Conservation (phyloP, 2,329 filamentous ascomycete genomes). For the Neonectria ditissima region DNA sequence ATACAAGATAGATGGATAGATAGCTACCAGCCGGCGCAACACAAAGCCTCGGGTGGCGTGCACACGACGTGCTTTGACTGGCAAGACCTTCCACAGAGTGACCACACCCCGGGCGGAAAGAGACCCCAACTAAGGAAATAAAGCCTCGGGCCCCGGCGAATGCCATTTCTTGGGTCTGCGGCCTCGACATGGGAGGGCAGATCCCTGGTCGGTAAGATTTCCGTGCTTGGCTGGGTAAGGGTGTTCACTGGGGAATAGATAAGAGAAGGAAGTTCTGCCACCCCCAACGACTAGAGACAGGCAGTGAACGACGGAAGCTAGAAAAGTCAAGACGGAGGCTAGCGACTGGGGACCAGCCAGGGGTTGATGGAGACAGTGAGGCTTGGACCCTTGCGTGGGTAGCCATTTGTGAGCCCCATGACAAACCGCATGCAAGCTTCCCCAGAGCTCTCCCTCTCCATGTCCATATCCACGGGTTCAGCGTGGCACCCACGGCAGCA, state of each 20-base stretch:
- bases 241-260: not conserved
- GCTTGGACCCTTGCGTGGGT: not conserved
- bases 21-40: not conserved
- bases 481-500: not conserved
- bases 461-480: not conserved
- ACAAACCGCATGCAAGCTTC: slow-evolving; percentile 25
- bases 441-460: slow-evolving; percentile 14
- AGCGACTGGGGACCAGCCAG: not conserved
- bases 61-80: not conserved
- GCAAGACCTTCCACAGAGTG: too few relatives aligned
- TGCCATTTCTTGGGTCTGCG: not conserved
- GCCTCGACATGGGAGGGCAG: not conserved
- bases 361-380: not conserved
- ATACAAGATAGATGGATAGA: not conserved
- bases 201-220: not conserved
- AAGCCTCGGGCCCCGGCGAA: not conserved
- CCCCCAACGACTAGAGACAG: too few relatives aligned
- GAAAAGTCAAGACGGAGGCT: not conserved
- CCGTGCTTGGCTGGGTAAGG: slow-evolving; percentile 6
- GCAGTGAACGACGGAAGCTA: not conserved
- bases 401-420: slow-evolving; percentile 30
- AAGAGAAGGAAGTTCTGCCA: too few relatives aligned
- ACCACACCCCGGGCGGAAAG: not conserved
- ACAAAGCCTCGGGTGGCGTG: not conserved
- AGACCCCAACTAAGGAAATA: not conserved